These are phyloP conservation scores for Yamadazyma siamensis DNA, from an alignment of 1,139 yeast genomes.

Conservation along the genomic window DNA sequence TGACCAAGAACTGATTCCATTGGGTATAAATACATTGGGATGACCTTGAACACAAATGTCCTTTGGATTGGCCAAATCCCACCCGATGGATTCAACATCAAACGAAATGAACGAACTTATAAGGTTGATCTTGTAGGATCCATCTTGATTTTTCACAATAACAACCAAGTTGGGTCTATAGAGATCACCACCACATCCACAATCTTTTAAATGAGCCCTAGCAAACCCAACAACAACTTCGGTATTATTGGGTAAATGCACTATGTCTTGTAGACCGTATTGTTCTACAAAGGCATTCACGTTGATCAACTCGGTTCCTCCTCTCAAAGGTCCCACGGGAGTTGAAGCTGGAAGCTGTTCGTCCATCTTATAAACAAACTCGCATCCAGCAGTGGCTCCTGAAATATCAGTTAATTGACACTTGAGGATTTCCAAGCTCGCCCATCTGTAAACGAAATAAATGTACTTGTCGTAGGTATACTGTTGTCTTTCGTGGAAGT, in stretches of 20 bases:
- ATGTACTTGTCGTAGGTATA: conserved; percentile 17
- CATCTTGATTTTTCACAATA: conserved; percentile 27
- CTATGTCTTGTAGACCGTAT: conserved; percentile 15
- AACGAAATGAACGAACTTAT: conserved; percentile 38
- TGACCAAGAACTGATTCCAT: conserved; percentile 31
- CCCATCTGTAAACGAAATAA: conserved; percentile 29
- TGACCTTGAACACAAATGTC: conserved; percentile 18
- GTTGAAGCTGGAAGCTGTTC: conserved; percentile 13
- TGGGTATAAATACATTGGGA: conserved; percentile 31
- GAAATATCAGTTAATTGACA: conserved; percentile 18
- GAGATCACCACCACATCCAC: conserved; percentile 47
- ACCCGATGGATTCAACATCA: conserved; percentile 30
- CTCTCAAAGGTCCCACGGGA: conserved; percentile 29
- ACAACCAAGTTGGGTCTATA: conserved; percentile 47
- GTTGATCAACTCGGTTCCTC: conserved; percentile 29
- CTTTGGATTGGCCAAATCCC: conserved; percentile 25
- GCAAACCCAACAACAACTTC: conserved; percentile 50
- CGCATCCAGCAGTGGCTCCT: conserved; percentile 27
- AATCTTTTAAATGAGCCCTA: conserved; percentile 40
- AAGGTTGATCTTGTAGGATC: conserved; percentile 20
- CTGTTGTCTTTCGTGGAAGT: conserved; percentile 13
- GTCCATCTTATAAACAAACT: conserved; percentile 21
- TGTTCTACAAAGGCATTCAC: conserved; percentile 20
- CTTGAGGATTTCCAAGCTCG: conserved; percentile 21
- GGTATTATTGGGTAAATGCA: conserved; percentile 20